Base-by-base conservation (phyloP, 768 basidiomycete genomes). In the Boletus subcaerulescens region DNA sequence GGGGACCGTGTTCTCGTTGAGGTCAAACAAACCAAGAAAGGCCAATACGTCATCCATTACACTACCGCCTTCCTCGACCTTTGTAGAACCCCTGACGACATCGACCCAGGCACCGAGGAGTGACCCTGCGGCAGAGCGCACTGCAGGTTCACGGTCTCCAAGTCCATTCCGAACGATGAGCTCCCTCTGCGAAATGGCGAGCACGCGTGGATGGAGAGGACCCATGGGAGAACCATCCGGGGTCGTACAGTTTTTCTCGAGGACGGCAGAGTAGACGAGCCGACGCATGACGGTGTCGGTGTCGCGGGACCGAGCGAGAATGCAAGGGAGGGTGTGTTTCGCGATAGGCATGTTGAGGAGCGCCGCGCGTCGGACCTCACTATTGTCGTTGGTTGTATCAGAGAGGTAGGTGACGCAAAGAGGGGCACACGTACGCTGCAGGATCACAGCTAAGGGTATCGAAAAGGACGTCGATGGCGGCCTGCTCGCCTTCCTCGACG, bases 291-390 rank as follows among this genome's bases (percentile, higher is more conserved):
- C 77, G 0, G 80, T 73, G 61, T 97, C 96, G 15, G 82, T 77
- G 65, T 98, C 96, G 20, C 91, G 83, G 3, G 85, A 87, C 29
- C 95, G 84, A 2, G 80, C 76, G 11, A 98, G 79, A 41, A 98
- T 79, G 33, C 76, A 73, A 0, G 84, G 78, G 0, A 98, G 72
- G 0, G 86, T 89, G 0, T 70, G 61, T 0, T 71, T 63, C 33
- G 76, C 78, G 9, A 85, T 68, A 1, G 86, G 83, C 1, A 95
- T 78, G 60, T 91, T 90, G 53, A 86, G 75, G 0, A 97, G 74
- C 1, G 84, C 82, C 0, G 87, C 85, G 32, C 88, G 83, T 5
- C 96, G 93, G 18, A 98, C 95, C 46, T 98, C 95, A 3, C 92
- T 94, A 62, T 24, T 22, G 39, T 14, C 13, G 24, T 45, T 18